phyloP scores from a whole-genome alignment of 2,329 filamentous ascomycete genomes.

The Hyphodiscus sp. region DNA sequence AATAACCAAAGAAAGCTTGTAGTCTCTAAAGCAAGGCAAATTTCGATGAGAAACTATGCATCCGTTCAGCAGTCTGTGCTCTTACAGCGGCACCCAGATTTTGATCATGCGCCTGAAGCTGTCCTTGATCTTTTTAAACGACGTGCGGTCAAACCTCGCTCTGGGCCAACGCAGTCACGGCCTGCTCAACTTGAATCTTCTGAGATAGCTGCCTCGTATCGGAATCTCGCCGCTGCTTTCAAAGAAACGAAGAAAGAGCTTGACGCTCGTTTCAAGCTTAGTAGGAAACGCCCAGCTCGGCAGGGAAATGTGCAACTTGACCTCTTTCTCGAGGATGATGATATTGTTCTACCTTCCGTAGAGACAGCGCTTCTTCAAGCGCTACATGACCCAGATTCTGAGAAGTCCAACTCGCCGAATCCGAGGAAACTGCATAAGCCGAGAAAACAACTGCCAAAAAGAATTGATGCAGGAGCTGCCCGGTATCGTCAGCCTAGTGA shows the following conservation, averaged over 20 bases:
- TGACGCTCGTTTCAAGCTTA: conserved; percentile 46
- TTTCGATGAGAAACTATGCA: conserved; percentile 29
- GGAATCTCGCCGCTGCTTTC: conserved; percentile 36
- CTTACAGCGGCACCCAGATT: not conserved
- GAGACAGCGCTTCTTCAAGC: conserved; percentile 1
- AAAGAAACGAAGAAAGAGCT: conserved; percentile 45
- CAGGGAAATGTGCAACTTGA: conserved; percentile 32
- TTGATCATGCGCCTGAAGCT: not conserved
- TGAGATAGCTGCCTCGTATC: conserved; percentile 30
- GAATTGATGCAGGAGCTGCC: conserved; percentile 27
- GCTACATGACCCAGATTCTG: not conserved
- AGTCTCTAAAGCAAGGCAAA: conserved; percentile 18
- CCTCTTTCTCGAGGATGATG: conserved; percentile 29
- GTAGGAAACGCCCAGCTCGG: conserved; percentile 27
- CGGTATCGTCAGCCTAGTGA: conserved; percentile 30
- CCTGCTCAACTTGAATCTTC: conserved; percentile 52
- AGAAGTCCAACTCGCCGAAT: not conserved
- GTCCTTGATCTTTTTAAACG: not conserved
- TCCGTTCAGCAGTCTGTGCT: conserved; percentile 9
- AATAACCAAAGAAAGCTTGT: conserved; percentile 12
- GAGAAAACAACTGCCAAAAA: conserved; percentile 23
- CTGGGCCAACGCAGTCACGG: conserved; percentile 25
- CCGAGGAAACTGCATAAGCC: not conserved
- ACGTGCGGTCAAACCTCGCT: conserved; percentile 12
- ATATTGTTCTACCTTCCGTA: conserved; percentile 9